Base-by-base conservation (phyloP, 352 stramenopile genomes). In the Phytopythium montanum region DNA sequence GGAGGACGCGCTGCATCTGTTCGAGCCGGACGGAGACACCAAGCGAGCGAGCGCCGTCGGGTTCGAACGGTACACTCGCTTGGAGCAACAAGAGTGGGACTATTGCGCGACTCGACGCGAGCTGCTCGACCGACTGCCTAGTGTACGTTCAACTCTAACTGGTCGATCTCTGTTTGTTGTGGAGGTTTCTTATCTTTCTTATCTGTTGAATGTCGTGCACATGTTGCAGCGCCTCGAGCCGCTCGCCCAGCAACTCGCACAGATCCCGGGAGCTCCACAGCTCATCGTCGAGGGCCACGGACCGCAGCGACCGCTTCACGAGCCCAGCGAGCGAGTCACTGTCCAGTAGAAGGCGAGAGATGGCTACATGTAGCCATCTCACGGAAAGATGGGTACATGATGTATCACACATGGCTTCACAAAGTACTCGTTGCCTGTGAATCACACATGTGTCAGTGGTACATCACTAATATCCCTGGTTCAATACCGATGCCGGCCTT, bases 21-120 rank as follows among this genome's bases (percentile, higher is more conserved):
- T 67, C 52, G 56, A 72, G 21, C 50, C 65, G 5, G 59, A 75
- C 10, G 10, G 28, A 14, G 39, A 46, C 2, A 34, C 29, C 8
- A 54, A 52, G 2, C 21, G 1, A 16, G 39, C 21, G 45, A n/a
- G 25, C 10, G 6, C 44, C 3, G 54, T 56, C 36, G 62, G 54
- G 46, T 93, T 93, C 53, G 69, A 79, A 25, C 71, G 79, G 16
- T 88, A 89, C 64, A 72, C 73, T 5, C 70, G 81, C 44, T 59
- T 79, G 36, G 79, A 90, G 46, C 75, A 75, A 18, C 82, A 84
- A 38, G 81, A 93, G 49, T 73, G 71, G 23, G 61, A 54, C 21
- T 85, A 89, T 65, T 87, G 88, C 59, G 53, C 28, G 6, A 70
- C 76, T 34, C 71, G 81, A 1, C 70, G 86, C 50, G 70, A 83